These are phyloP conservation scores for Mycena epipterygia DNA, from an alignment of 768 basidiomycete species.

Conservation along the genomic window DNA sequence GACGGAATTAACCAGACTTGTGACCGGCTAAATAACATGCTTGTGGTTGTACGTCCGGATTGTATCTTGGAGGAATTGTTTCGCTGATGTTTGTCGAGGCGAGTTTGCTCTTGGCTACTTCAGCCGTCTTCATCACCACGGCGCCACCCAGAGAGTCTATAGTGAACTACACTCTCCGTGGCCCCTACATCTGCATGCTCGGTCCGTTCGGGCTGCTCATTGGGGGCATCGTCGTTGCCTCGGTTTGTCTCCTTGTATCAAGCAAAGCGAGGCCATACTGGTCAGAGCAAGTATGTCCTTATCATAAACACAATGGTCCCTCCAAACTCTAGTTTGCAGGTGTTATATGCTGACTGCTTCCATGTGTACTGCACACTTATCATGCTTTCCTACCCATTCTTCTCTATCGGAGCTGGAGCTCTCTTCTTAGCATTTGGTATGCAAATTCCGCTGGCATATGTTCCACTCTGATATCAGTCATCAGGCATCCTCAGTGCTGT, in stretches of 20 bases:
- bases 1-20: not conserved
- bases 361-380: slow-evolving; percentile 9
- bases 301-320: not conserved
- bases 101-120: not conserved
- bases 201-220: not conserved
- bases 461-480: not conserved
- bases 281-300: slow-evolving; percentile 10
- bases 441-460: too few relatives aligned
- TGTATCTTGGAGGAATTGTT: not conserved
- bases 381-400: slow-evolving; percentile 21
- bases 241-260: not conserved
- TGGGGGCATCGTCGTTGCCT: slow-evolving; percentile 15
- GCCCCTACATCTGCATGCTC: slow-evolving; percentile 25
- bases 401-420: slow-evolving; percentile 5
- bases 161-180: slow-evolving; percentile 12
- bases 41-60: slow-evolving; percentile 3
- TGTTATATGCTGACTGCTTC: slow-evolving; percentile 8
- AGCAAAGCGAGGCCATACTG: slow-evolving; percentile 4
- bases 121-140: slow-evolving; percentile 18
- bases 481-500: slow-evolving; percentile 7
- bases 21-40: slow-evolving; percentile 19
- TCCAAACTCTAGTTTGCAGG: not conserved
- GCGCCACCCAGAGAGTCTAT: not conserved
- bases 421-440: not conserved
- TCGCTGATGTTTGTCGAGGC: not conserved